Evolutionary conservation across 2,329 filamentous ascomycete species (phyloP).

Genomic region (Elsinoe necatrix): DNA sequence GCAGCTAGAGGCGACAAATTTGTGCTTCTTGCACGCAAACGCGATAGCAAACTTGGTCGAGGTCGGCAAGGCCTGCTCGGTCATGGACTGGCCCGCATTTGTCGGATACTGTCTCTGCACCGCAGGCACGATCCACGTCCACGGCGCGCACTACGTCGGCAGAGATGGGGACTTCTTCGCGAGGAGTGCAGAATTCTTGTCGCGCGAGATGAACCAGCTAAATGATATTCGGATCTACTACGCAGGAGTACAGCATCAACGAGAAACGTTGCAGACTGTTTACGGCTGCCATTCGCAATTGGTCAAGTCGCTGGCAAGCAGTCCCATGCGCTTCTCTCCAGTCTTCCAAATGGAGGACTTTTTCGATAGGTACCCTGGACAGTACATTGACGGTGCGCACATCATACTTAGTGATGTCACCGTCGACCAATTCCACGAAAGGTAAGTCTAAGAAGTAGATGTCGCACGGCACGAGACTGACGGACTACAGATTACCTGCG

Average conservation of each 20-base stretch:
- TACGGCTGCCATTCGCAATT: constrained; percentile 72
- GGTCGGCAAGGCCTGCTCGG: constrained; percentile 62
- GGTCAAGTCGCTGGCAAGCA: constrained; percentile 62
- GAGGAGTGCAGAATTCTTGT: constrained; percentile 60
- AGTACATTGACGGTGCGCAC: constrained; percentile 65
- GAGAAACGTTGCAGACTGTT: constrained; percentile 67
- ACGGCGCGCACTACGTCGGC: constrained; percentile 70
- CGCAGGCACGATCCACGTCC: constrained; percentile 79
- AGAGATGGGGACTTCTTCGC: constrained; percentile 56
- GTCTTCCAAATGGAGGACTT: constrained; percentile 83
- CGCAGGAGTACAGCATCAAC: constrained; percentile 71
- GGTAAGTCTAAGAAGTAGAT: neutral
- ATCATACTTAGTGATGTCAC: constrained; percentile 60
- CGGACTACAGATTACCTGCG: constrained; percentile 14
- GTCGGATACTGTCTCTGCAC: constrained; percentile 81
- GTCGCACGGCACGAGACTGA: neutral
- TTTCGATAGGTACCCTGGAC: constrained; percentile 70
- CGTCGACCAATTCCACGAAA: constrained; percentile 47
- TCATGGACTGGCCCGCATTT: constrained; percentile 78
- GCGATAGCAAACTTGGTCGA: constrained; percentile 77
- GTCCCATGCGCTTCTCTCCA: constrained; percentile 63
- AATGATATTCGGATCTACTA: constrained; percentile 66
- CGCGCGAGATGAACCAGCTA: constrained; percentile 71
- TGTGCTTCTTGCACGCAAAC: constrained; percentile 80
- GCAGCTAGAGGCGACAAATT: constrained; percentile 84